A percentile compares a stretch with the other conserved stretches of the same genome.
Conservation (phyloP, 163 green algal genomes). For the Trebouxia gelatinosa region DNA sequence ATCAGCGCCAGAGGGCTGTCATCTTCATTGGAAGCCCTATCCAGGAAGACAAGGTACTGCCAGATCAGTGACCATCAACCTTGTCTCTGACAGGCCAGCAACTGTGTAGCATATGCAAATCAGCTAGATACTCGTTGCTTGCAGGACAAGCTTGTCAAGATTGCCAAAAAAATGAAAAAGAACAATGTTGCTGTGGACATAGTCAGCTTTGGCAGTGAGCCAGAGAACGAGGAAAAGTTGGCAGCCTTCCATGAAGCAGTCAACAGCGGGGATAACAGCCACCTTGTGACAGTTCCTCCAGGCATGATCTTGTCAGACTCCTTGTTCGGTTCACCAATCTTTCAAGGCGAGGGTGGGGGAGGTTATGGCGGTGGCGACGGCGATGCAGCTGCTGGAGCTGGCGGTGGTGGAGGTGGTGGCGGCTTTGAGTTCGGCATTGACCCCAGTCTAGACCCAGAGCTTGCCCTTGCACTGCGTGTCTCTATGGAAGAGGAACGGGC, state of each 20-base stretch:
- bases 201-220: conserved; percentile 58
- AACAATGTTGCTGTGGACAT: conserved; percentile 99
- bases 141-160: conserved; percentile 87
- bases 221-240: conserved; percentile 89
- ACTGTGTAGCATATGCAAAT: not conserved
- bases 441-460: conserved; percentile 94
- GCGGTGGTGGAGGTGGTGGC: conserved; percentile 42
- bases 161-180: conserved; percentile 99
- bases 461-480: conserved; percentile 81
- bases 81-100: too few relatives aligned
- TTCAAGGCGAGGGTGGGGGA: conserved; percentile 75
- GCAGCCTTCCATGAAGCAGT: conserved; percentile 89
- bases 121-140: not conserved
- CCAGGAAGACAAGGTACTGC: conserved; percentile 75
- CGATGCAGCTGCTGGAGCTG: conserved; percentile 7
- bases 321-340: conserved; percentile 91
- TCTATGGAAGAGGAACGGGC: conserved; percentile 85
- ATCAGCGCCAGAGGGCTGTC: conserved; percentile 97
- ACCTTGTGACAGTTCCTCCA: conserved; percentile 89
- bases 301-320: conserved; percentile 88
- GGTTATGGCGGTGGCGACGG: conserved; percentile 25
- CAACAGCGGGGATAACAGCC: conserved; percentile 92
- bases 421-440: conserved; percentile 88
- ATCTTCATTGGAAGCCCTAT: conserved; percentile 95
- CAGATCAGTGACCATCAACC: not conserved